phyloP scores from a whole-genome alignment of 148 eudicot genomes.

The Amaranthus hypochondriacus region DNA sequence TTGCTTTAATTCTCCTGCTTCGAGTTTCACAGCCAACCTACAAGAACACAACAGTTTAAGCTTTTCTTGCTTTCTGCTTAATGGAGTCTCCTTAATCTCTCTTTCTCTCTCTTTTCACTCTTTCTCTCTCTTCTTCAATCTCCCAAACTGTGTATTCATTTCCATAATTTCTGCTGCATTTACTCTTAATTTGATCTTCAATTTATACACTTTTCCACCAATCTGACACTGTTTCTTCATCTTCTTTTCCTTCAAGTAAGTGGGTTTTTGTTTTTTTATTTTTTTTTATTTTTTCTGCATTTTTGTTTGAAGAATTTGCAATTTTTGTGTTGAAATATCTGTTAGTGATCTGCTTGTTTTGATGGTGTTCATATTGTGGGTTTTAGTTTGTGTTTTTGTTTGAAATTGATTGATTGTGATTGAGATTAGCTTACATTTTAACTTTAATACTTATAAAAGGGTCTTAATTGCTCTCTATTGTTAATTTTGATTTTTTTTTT shows the following conservation, averaged over 20 bases:
- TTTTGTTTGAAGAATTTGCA: background rate
- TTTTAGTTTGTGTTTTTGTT: too few species aligned
- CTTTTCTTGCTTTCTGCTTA: slow-evolving; percentile 45
- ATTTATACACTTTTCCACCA: background rate
- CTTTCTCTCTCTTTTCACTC: slow-evolving; percentile 27
- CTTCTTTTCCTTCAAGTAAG: slow-evolving; percentile 15
- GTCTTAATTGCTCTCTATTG: too few species aligned
- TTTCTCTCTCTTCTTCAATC: slow-evolving; percentile 9
- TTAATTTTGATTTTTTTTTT: too few species aligned
- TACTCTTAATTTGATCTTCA: background rate
- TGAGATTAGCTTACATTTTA: too few species aligned
- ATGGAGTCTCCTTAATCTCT: slow-evolving; percentile 59
- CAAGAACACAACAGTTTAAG: background rate
- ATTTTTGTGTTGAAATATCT: too few species aligned
- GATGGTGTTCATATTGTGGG: too few species aligned
- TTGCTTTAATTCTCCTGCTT: slow-evolving; percentile 21
- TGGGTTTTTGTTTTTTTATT: background rate
- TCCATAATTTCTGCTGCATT: slow-evolving; percentile 3
- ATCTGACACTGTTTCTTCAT: background rate
- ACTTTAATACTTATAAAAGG: too few species aligned
- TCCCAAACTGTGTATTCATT: background rate
- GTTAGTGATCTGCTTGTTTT: slow-evolving; percentile 14
- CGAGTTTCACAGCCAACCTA: slow-evolving; percentile 10
- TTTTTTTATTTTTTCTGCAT: background rate
- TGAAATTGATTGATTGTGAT: background rate